Percentiles rank a stretch among this genome's conserved stretches.
Conservation (phyloP, 2,329 filamentous ascomycete species). For the Diaporthe citrichinensis region DNA sequence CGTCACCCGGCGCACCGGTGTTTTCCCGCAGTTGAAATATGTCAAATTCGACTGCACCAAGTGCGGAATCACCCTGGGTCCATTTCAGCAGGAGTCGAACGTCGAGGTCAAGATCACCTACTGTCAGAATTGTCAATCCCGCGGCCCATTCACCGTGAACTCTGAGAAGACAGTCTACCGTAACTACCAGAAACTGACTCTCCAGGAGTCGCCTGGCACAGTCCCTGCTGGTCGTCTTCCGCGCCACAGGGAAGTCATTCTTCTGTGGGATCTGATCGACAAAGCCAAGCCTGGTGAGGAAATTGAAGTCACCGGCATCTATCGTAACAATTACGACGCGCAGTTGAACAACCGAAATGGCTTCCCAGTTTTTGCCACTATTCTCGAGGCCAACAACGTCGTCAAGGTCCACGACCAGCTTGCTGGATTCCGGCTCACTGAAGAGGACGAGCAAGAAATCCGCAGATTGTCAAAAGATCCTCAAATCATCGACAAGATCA, state of each 20-base stretch:
- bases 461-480: conserved; percentile 90
- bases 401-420: conserved; percentile 98
- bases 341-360: conserved; percentile 99
- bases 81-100: conserved; percentile 97
- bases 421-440: conserved; percentile 93
- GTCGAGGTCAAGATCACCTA: conserved; percentile 96
- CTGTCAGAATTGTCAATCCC: conserved; percentile 96
- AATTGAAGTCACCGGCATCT: conserved; percentile 96
- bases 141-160: conserved; percentile 94
- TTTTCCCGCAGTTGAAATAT: conserved; percentile 98
- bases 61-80: conserved; percentile 91
- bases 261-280: conserved; percentile 97
- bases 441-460: conserved; percentile 94
- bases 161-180: conserved; percentile 98
- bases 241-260: conserved; percentile 91
- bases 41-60: conserved; percentile 98
- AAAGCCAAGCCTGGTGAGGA: conserved; percentile 97
- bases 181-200: conserved; percentile 97
- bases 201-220: conserved; percentile 97
- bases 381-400: conserved; percentile 96
- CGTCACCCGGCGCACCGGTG: conserved; percentile 92
- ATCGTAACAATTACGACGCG: conserved; percentile 98
- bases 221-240: conserved; percentile 96
- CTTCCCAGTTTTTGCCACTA: conserved; percentile 97
- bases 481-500: conserved; percentile 91